Evolutionary conservation across 2,329 filamentous ascomycete species (phyloP), one percentile per base, ranked within the genome.

Genomic region (Helotiales sp.): DNA sequence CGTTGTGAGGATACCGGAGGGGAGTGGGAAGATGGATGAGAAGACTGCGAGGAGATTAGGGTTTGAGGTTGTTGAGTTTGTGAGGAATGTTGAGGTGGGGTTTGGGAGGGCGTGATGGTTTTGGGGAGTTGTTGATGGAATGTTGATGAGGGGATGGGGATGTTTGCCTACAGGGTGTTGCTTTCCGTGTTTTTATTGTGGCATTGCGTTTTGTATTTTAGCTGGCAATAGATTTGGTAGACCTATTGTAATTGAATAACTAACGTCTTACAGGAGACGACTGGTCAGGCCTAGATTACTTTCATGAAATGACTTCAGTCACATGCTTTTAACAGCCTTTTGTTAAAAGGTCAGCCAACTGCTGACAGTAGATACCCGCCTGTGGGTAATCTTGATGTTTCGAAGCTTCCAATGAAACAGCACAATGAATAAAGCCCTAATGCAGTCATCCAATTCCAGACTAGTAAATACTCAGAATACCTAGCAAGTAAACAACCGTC

Each of bases 31-130:
- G 79, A 77, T 93, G 70, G 89, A 89, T 68, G 90, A 92, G 77
- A 90, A 87, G 74, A 89, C 88, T 11, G 83, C 93, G 77, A 85
- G 93, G 67, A 84, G 93, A 69, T 81, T 97, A 59, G 90, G 89
- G 1, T 97, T 97, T 79, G 94, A 97, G 81, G 89, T 97, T 70
- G 87, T 91, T 63, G 94, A 97, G 79, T 96, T 91, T 88, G 85
- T 93, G 3, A 73, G 73, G 50, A 72, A 72, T 52, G 58, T 75
- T 30, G 73, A 75, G 32, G 67, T 32, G 28, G 71, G 70, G 3
- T 65, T 69, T 54, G 60, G 60, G 3, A 60, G 64, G 11, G 7
- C 24, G 8, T 57, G 30, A 57, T 5, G 22, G 40, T 43, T 17
- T 11, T 66, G 55, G 54, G 63, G 34, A 20, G 24, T 30, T 30